Evolutionary conservation across 2,329 filamentous ascomycete genomes (phyloP), one percentile per base, ranked within the genome.

Genomic region (Pseudogymnoascus sp.): DNA sequence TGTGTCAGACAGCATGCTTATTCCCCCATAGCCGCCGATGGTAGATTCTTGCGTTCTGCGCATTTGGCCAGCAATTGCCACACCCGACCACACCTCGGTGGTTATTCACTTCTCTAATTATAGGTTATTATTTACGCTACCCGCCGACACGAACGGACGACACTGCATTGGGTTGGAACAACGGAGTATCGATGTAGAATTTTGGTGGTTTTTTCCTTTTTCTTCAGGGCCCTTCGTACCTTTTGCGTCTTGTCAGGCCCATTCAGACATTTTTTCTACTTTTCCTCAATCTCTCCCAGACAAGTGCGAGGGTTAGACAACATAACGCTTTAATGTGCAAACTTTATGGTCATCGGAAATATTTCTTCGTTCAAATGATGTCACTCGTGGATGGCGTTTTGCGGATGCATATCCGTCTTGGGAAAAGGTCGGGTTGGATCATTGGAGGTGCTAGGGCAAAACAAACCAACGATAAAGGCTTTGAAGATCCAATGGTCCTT

Each of bases 11-110:
- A 21, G 29, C n/a, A 55, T 55, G 11, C 49, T 55, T 33, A 55
- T 55, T 55, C 16, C 5, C 19, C 33, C 21, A 16, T 62, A 73
- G 72, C 58, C 75, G 76, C 63, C 76, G 75, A 55, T 78, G 76
- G 76, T 78, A 68, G 73, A 52, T 26, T 55, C 29, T 7, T 21
- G 6, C 16, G 10, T 14, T 55, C 7, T 21, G 2, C 49, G 10
- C 29, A 31, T 52, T 14, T 2, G 29, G 29, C 11, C 26, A 21
- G 19, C 49, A 7, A 19, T 12, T n/a, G 10, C 49, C 26, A 33
- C 2, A 6, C 29, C n/a, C 2, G 8, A 55, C n/a, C 19, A 55
- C 49, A 33, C 21, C 14, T 29, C 6, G n/a, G 49, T 21, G 26
- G 7, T 33, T 19, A 19, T 55, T 35, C 49, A 55, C 29, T 3